A percentile compares a stretch with the other conserved stretches of the same genome.
phyloP scores from a whole-genome alignment of 805 yeast species.

The Nakazawaea siamensis region DNA sequence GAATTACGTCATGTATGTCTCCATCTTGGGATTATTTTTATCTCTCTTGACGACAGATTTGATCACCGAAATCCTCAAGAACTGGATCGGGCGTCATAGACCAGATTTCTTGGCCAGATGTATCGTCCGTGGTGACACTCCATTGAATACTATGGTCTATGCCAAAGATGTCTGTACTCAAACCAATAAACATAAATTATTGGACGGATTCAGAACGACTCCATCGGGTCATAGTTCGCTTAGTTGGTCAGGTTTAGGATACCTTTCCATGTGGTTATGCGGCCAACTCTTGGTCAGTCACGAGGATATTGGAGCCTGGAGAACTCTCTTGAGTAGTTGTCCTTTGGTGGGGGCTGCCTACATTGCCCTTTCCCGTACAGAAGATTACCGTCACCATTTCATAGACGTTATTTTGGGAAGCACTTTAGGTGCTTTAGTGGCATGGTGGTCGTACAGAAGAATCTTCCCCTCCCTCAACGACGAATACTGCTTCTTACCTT shows the following conservation, averaged over 20 bases:
- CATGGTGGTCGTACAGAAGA: constrained; percentile 48
- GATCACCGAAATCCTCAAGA: constrained; percentile 67
- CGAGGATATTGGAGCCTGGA: constrained; percentile 50
- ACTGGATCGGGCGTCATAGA: constrained; percentile 81
- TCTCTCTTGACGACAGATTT: constrained; percentile 53
- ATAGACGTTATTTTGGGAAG: constrained; percentile 76
- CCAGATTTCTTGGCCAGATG: constrained; percentile 92
- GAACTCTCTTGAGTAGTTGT: constrained; percentile 40
- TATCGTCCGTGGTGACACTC: constrained; percentile 52
- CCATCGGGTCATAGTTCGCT: constrained; percentile 78
- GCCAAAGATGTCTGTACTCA: constrained; percentile 66
- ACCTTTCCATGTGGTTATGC: constrained; percentile 52
- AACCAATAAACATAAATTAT: constrained; percentile 28
- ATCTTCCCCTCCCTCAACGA: constrained; percentile 35
- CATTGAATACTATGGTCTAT: constrained; percentile 42
- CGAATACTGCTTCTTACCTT: constrained; percentile 31
- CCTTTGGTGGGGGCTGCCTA: constrained; percentile 64
- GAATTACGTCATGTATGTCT: constrained; percentile 50
- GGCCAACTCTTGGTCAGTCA: constrained; percentile 48
- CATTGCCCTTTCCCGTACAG: constrained; percentile 80
- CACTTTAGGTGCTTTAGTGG: constrained; percentile 52
- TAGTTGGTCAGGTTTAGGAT: constrained; percentile 62
- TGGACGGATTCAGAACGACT: constrained; percentile 75
- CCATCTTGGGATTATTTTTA: constrained; percentile 58
- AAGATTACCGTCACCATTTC: constrained; percentile 92